Evolutionary conservation across 345 rosid genomes (phyloP).

Genomic region (Aquilaria yunnanensis): DNA sequence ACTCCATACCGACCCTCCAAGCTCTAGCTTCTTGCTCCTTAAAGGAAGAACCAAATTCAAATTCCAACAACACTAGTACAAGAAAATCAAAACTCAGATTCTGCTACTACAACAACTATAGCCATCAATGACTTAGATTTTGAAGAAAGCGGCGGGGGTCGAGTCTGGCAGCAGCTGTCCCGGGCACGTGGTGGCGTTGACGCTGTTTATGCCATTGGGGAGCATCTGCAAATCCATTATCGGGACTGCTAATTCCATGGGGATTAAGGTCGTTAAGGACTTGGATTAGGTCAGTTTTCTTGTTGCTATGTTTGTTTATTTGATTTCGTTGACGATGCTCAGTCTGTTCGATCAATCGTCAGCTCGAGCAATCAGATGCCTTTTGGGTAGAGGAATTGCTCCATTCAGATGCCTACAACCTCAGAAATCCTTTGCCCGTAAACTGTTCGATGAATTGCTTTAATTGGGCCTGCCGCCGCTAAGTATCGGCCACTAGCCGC

Average conservation of each 20-base stretch:
- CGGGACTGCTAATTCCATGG: slow-evolving; percentile 82
- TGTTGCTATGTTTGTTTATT: not conserved
- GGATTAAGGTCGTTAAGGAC: slow-evolving; percentile 77
- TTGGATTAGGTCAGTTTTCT: slow-evolving; percentile 33
- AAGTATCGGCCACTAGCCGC: slow-evolving; percentile 23
- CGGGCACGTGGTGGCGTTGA: slow-evolving; percentile 65
- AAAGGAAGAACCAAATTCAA: too few species aligned
- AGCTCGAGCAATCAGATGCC: not conserved
- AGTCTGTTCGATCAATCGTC: slow-evolving; percentile 6
- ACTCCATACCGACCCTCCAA: too few species aligned
- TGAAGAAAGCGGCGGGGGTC: slow-evolving; percentile 86
- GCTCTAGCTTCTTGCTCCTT: too few species aligned
- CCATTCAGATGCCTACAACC: too few species aligned
- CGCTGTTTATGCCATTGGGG: slow-evolving; percentile 71
- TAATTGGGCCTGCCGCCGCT: slow-evolving; percentile 5
- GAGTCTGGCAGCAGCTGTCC: slow-evolving; percentile 73
- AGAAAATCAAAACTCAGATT: too few species aligned
- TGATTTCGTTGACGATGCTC: not conserved
- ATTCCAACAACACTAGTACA: too few species aligned
- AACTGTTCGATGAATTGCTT: too few species aligned
- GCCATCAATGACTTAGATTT: slow-evolving; percentile 76
- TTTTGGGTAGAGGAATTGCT: too few species aligned
- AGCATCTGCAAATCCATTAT: slow-evolving; percentile 75
- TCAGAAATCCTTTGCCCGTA: too few species aligned
- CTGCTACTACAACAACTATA: too few species aligned